phyloP scores from a whole-genome alignment of 495 filamentous ascomycete genomes.

The Penicillium pulvis region DNA sequence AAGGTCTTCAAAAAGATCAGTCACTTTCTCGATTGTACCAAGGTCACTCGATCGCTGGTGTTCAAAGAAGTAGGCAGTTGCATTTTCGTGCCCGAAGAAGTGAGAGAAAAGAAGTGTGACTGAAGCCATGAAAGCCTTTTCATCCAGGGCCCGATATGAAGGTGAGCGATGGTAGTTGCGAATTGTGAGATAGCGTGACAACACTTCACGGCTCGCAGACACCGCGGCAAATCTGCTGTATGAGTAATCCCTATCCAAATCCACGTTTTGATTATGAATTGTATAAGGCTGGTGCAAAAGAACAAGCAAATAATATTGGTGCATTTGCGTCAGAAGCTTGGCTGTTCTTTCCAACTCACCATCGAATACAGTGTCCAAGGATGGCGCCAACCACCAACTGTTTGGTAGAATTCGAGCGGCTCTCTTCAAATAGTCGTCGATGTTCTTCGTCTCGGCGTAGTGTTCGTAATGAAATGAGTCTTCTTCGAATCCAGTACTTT shows the following conservation, averaged over 20 bases:
- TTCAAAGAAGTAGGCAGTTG: conserved; percentile 29
- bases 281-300: conserved; percentile 56
- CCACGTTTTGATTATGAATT: conserved; percentile 34
- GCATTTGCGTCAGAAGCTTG: conserved; percentile 45
- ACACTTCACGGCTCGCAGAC: conserved; percentile 47
- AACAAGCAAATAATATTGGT: conserved; percentile 45
- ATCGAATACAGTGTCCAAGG: conserved; percentile 15
- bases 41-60: conserved; percentile 36
- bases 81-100: conserved; percentile 33
- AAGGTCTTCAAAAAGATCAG: conserved; percentile 42
- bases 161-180: conserved; percentile 37
- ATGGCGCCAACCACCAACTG: conserved; percentile 39
- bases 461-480: conserved; percentile 30
- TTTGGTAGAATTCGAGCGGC: conserved; percentile 36
- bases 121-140: conserved; percentile 50
- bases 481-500: conserved; percentile 22
- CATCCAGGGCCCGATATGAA: conserved; percentile 52
- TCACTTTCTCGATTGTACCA: conserved; percentile 24
- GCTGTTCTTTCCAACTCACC: conserved; percentile 22
- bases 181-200: conserved; percentile 40
- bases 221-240: conserved; percentile 50
- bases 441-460: conserved; percentile 38
- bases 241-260: conserved; percentile 33
- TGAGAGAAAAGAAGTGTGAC: conserved; percentile 48
- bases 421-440: conserved; percentile 42